phyloP scores from a whole-genome alignment of 176 grass and related monocot species.

The Eragrostis curvula region DNA sequence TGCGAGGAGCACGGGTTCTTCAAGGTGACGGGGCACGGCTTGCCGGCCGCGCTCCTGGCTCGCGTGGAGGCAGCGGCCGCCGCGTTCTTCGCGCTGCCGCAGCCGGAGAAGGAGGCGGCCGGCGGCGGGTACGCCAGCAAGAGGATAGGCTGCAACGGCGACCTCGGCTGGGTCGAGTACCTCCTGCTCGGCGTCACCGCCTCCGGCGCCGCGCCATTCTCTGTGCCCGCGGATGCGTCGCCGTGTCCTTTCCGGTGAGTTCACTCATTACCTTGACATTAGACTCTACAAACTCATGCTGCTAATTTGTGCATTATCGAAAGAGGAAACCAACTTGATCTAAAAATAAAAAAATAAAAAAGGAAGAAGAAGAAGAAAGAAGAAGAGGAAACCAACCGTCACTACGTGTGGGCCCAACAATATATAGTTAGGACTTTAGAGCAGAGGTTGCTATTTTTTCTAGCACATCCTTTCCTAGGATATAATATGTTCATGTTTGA shows the following conservation, averaged over 20 bases:
- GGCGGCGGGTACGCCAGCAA: constrained; percentile 66
- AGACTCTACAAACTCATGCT: too few species aligned
- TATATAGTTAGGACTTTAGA: background rate
- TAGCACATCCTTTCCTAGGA: background rate
- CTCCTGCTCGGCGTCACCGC: constrained; percentile 65
- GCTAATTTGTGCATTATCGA: background rate
- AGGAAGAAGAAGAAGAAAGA: too few species aligned
- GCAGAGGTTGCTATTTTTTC: background rate
- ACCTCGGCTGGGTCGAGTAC: constrained; percentile 88
- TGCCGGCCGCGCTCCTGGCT: constrained; percentile 60
- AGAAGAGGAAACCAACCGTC: background rate
- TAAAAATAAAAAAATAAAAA: too few species aligned
- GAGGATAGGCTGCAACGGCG: constrained; percentile 72
- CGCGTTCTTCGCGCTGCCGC: constrained; percentile 62
- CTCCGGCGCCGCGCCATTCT: background rate
- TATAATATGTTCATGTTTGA: background rate
- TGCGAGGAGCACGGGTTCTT: constrained; percentile 85
- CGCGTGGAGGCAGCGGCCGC: constrained; percentile 54
- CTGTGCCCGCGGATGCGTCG: background rate
- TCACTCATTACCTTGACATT: background rate
- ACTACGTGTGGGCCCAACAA: background rate
- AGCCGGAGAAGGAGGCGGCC: constrained; percentile 65
- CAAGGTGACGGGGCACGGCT: constrained; percentile 80
- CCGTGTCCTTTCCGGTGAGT: constrained; percentile 45
- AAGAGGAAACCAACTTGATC: background rate